Percentiles rank a stretch among this genome's conserved stretches.
Conservation (phyloP, 2,329 filamentous ascomycete species). For the Chaetomium sp. region DNA sequence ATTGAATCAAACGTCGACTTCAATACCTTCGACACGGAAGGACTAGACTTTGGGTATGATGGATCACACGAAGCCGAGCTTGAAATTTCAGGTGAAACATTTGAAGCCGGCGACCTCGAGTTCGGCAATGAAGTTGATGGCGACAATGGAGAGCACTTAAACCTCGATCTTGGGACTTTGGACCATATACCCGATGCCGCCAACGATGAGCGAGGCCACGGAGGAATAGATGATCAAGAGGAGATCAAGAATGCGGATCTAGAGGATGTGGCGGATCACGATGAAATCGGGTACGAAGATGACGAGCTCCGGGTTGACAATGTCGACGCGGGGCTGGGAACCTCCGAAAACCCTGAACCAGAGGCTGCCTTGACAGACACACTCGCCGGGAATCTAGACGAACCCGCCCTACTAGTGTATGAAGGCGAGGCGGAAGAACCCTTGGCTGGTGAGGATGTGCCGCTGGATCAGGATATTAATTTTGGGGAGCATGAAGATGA, state of each 20-base stretch:
- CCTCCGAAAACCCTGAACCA: not conserved
- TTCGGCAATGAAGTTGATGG: too few species aligned
- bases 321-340: not conserved
- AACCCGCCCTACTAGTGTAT: not conserved
- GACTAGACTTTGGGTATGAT: conserved; percentile 29
- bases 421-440: not conserved
- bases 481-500: not conserved
- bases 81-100: not conserved
- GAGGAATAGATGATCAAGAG: not conserved
- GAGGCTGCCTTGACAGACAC: not conserved
- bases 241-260: conserved; percentile 5
- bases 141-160: too few species aligned
- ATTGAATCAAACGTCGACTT: conserved; percentile 11
- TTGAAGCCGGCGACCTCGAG: not conserved
- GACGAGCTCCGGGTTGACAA: conserved; percentile 6
- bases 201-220: too few species aligned
- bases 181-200: too few species aligned
- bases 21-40: conserved; percentile 21
- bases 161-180: too few species aligned
- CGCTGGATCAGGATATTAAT: not conserved
- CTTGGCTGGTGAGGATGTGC: not conserved
- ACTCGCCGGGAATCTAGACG: not conserved
- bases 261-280: conserved; percentile 18
- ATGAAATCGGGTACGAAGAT: conserved; percentile 36
- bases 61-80: conserved; percentile 15